A percentile compares a stretch with the other conserved stretches of the same genome.
Evolutionary conservation across 495 filamentous ascomycete genomes (phyloP).

Genomic region (Lasiosphaeria hispida): DNA sequence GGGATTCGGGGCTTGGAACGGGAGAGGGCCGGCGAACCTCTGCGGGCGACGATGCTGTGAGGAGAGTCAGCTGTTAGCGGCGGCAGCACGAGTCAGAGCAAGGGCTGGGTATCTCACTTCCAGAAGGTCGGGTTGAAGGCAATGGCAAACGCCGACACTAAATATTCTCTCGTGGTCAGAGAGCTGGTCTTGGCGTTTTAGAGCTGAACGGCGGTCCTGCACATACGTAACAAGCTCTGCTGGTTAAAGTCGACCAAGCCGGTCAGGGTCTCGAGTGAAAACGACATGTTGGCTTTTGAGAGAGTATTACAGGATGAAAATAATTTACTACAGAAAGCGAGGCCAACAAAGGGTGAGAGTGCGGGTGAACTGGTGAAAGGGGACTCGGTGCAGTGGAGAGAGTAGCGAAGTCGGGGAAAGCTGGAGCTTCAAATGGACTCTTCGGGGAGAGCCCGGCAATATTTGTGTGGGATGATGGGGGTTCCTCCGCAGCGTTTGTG

Average conservation of each 20-base stretch:
- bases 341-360: too few relatives aligned
- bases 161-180: constrained; percentile 12
- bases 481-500: too few relatives aligned
- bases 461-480: too few relatives aligned
- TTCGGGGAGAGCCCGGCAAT: too few relatives aligned
- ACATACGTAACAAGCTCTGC: constrained; percentile 61
- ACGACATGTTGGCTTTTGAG: constrained; percentile 27
- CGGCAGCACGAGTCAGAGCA: neutral
- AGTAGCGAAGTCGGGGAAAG: too few relatives aligned
- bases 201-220: constrained; percentile 9
- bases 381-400: too few relatives aligned
- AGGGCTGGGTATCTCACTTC: constrained; percentile 56
- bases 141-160: constrained; percentile 67
- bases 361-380: too few relatives aligned
- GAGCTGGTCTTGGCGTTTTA: constrained; percentile 2
- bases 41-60: constrained; percentile 60
- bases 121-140: constrained; percentile 77
- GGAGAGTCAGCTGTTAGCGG: constrained; percentile 20
- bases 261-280: constrained; percentile 28
- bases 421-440: too few relatives aligned
- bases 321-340: too few relatives aligned
- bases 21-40: constrained; percentile 49
- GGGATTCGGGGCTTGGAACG: neutral
- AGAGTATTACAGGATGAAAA: neutral
- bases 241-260: constrained; percentile 61